Conservation (phyloP, 1,139 yeast species). For the Debaryomycetaceae sp. region DNA sequence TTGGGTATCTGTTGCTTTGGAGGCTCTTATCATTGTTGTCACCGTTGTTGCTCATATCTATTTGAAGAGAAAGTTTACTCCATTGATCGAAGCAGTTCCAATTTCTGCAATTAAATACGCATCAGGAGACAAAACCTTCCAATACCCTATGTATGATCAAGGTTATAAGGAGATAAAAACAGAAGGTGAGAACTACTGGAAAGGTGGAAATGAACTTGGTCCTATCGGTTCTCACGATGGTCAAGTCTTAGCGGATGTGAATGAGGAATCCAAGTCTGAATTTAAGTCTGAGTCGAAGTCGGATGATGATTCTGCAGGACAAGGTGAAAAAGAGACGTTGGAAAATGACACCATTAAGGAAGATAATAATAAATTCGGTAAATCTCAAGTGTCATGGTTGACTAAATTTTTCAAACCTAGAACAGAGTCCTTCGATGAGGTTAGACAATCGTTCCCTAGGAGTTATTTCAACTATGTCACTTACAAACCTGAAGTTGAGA, state of each 20-base stretch:
- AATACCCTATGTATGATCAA: slow-evolving; percentile 57
- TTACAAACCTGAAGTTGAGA: slow-evolving; percentile 39
- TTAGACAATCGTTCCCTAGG: slow-evolving; percentile 39
- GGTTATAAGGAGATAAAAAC: slow-evolving; percentile 55
- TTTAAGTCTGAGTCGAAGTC: slow-evolving; percentile 5
- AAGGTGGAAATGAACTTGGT: slow-evolving; percentile 44
- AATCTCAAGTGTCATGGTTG: slow-evolving; percentile 26
- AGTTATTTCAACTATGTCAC: slow-evolving; percentile 42
- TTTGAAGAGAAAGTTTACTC: slow-evolving; percentile 55
- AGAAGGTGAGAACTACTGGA: slow-evolving; percentile 53
- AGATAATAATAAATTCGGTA: background rate
- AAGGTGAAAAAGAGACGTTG: slow-evolving; percentile 3
- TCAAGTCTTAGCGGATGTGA: slow-evolving; percentile 22
- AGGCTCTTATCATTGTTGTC: slow-evolving; percentile 47
- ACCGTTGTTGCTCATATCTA: slow-evolving; percentile 57
- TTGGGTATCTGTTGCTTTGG: slow-evolving; percentile 72
- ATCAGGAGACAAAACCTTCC: slow-evolving; percentile 49
- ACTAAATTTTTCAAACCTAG: slow-evolving; percentile 41
- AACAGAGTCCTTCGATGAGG: slow-evolving; percentile 35
- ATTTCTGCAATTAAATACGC: slow-evolving; percentile 66
- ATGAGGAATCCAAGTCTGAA: slow-evolving; percentile 1
- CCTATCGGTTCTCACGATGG: slow-evolving; percentile 21
- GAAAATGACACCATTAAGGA: slow-evolving; percentile 1
- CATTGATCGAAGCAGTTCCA: slow-evolving; percentile 67
- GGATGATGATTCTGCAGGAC: slow-evolving; percentile 5